Evolutionary conservation across 2,329 filamentous ascomycete species (phyloP).

Genomic region (Emericellopsis cladophorae): DNA sequence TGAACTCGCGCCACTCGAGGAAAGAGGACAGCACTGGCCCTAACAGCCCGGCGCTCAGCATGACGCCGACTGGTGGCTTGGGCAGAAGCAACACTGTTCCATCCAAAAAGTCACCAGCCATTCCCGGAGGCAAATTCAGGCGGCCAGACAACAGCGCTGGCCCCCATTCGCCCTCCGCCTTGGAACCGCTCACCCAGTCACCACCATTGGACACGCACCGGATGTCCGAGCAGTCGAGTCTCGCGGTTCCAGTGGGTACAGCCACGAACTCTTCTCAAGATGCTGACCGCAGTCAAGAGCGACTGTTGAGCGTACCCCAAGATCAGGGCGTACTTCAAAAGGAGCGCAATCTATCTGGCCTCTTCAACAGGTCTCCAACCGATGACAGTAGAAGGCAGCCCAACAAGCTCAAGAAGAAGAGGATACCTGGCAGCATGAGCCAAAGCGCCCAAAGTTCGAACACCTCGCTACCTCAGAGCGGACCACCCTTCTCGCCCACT

Average conservation of each 20-base stretch:
- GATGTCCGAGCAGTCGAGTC: constrained; percentile 13
- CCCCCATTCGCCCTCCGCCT: constrained; percentile 16
- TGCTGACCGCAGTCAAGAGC: constrained; percentile 35
- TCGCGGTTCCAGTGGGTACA: constrained; percentile 12
- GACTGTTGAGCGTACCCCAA: constrained; percentile 27
- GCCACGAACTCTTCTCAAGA: constrained; percentile 11
- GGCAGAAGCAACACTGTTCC: constrained; percentile 80
- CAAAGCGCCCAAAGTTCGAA: constrained; percentile 86
- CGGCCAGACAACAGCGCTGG: constrained; percentile 15
- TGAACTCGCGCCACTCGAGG: constrained; percentile 77
- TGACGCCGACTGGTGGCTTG: constrained; percentile 43
- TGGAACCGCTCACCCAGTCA: constrained; percentile 24
- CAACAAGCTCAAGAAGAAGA: constrained; percentile 86
- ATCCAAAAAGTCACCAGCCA: constrained; percentile 71
- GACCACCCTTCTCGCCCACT: constrained; percentile 25
- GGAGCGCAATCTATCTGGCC: constrained; percentile 54
- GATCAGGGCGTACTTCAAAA: constrained; percentile 41
- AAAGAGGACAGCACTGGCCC: constrained; percentile 63
- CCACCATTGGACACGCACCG: constrained; percentile 11
- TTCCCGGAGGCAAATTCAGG: constrained; percentile 55
- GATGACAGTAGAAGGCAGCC: constrained; percentile 56
- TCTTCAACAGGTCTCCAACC: constrained; percentile 60
- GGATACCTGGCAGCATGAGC: constrained; percentile 61
- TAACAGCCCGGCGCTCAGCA: constrained; percentile 42
- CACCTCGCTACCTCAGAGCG: constrained; percentile 45